Evolutionary conservation across 495 filamentous ascomycete species (phyloP).

Genomic region (Talaromyces trachyspermus): DNA sequence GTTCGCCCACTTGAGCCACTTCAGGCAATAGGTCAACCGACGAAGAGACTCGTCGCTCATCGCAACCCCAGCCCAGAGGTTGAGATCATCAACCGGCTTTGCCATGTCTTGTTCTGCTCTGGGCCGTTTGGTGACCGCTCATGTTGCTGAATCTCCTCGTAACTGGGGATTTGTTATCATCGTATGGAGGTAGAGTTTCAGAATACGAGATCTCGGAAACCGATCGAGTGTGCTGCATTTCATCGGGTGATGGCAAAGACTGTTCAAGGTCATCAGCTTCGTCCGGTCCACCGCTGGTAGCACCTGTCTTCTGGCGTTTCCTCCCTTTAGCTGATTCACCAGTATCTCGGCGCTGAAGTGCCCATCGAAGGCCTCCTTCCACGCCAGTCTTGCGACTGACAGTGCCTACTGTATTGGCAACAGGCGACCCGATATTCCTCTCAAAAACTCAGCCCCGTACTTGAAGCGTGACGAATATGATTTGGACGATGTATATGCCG

Average conservation of each 20-base stretch:
- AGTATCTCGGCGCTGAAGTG: slow-evolving; percentile 45
- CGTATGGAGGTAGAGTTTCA: slow-evolving; percentile 73
- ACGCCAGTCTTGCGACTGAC: slow-evolving; percentile 77
- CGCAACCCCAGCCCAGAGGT: slow-evolving; percentile 77
- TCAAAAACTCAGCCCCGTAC: slow-evolving; percentile 79
- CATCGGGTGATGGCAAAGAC: slow-evolving; percentile 10
- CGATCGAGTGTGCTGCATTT: slow-evolving; percentile 22
- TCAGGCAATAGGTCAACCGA: slow-evolving; percentile 69
- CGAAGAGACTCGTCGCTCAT: slow-evolving; percentile 78
- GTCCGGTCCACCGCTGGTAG: slow-evolving; percentile 13
- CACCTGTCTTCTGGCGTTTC: slow-evolving; percentile 59
- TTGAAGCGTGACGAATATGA: slow-evolving; percentile 81
- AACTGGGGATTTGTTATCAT: slow-evolving; percentile 67
- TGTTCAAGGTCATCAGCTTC: slow-evolving; percentile 34
- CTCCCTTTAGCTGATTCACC: slow-evolving; percentile 32
- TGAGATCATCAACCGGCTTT: slow-evolving; percentile 69
- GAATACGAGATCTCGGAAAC: slow-evolving; percentile 43
- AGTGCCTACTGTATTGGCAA: slow-evolving; percentile 73
- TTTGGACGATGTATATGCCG: slow-evolving; percentile 75
- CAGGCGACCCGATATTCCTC: slow-evolving; percentile 67
- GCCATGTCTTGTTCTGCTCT: slow-evolving; percentile 48
- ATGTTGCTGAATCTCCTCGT: slow-evolving; percentile 44
- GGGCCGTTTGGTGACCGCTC: slow-evolving; percentile 11
- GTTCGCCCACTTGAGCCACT: slow-evolving; percentile 70
- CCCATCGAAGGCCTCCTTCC: slow-evolving; percentile 73